Conservation (phyloP, 371 early-diverging fungal species). For the Rhizopus arrhizus region DNA sequence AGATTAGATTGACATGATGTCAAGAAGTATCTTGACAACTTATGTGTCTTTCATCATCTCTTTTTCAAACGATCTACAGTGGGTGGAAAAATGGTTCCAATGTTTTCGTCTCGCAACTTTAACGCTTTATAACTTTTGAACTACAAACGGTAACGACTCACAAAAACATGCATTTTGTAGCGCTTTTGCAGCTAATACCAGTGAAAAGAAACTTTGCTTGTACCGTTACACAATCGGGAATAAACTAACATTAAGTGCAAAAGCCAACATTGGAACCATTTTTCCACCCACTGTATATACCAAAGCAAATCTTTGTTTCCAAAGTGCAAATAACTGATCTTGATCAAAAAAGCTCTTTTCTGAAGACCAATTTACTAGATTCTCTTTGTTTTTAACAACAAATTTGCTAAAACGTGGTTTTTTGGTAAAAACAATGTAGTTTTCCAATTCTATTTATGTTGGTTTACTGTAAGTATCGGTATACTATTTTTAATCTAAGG, state of each 20-base stretch:
- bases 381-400: slow-evolving; percentile 14
- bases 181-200: too few species aligned
- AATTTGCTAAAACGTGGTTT: slow-evolving; percentile 19
- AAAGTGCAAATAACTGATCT: slow-evolving; percentile 14
- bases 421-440: slow-evolving; percentile 16
- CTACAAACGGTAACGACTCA: too few species aligned
- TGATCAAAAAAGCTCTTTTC: slow-evolving; percentile 12
- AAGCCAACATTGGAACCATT: too few species aligned
- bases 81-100: too few species aligned
- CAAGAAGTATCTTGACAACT: slow-evolving; percentile 17
- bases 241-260: too few species aligned
- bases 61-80: slow-evolving; percentile 12
- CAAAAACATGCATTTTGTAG: too few species aligned
- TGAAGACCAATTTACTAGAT: slow-evolving; percentile 6
- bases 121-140: too few species aligned
- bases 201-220: too few species aligned
- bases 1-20: slow-evolving; percentile 14
- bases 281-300: too few species aligned
- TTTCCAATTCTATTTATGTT: slow-evolving; percentile 17
- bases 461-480: slow-evolving; percentile 14
- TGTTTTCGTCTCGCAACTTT: too few species aligned
- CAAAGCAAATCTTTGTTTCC: slow-evolving; percentile 21
- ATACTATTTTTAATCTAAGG: slow-evolving; percentile 4
- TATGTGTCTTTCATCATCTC: slow-evolving; percentile 18
- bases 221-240: too few species aligned